These are phyloP conservation scores for Penicillium nucicola DNA, from an alignment of 495 filamentous ascomycete species.

Conservation along the genomic window DNA sequence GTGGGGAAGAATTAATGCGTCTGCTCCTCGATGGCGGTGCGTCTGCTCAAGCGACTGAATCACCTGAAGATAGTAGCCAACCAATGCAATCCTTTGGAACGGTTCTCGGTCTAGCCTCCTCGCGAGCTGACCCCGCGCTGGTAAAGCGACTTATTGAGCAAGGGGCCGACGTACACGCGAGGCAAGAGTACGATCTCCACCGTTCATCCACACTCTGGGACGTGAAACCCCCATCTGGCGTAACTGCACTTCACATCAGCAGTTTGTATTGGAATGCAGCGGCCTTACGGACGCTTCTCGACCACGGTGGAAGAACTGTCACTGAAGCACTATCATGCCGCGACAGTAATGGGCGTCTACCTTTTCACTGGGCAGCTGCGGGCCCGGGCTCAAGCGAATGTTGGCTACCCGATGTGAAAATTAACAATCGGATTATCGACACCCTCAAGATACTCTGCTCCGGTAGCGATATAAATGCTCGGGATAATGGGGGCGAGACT, in stretches of 20 bases:
- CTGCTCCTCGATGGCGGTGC: too few relatives aligned
- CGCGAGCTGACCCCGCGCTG: background rate
- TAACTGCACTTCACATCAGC: conserved; percentile 7
- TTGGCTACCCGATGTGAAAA: background rate
- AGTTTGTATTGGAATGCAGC: conserved; percentile 12
- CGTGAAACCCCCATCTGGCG: too few relatives aligned
- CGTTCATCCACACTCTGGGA: too few relatives aligned
- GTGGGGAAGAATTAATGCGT: too few relatives aligned
- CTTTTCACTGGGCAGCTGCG: conserved; percentile 14
- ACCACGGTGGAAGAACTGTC: background rate
- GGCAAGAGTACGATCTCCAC: too few relatives aligned
- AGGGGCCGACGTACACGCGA: conserved; percentile 11
- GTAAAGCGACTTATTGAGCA: conserved; percentile 10
- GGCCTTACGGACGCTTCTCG: background rate
- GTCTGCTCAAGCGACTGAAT: too few relatives aligned
- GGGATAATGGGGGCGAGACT: too few relatives aligned
- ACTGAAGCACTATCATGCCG: conserved; percentile 2
- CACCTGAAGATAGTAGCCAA: too few relatives aligned
- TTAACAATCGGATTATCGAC: background rate
- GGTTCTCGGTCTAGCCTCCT: background rate
- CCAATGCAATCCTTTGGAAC: too few relatives aligned
- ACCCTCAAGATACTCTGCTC: background rate
- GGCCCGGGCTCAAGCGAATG: background rate
- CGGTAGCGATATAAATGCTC: too few relatives aligned
- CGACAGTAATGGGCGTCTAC: conserved; percentile 13